Evolutionary conservation across 305 asterid genomes (phyloP), one percentile per base, ranked within the genome.

Genomic region (Fraxinus baroniana): DNA sequence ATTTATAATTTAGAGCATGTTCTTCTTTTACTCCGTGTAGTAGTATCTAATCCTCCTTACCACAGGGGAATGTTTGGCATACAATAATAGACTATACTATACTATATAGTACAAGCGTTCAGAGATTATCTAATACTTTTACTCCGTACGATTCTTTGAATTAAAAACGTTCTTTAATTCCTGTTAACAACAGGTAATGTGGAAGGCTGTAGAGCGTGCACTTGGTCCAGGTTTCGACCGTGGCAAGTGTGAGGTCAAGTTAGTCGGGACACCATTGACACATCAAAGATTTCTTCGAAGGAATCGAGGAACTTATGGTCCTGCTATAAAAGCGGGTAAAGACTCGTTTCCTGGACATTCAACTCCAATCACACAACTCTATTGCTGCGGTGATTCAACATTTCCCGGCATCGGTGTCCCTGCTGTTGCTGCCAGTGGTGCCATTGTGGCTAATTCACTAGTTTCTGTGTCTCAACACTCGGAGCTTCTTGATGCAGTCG

Each of bases 341-440:
- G 91, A 82, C 76, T 83, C 97, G 2, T 95, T 95, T 80, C 98
- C 97, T 0, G 97, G 95, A 49, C 97, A 95, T 83, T 87, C 97
- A 6, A 91, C 97, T 62, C 97, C 98, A 32, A 84, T 95, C 62
- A 77, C 92, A 1, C 89, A 88, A 72, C 98, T 95, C 77, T 84
- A 84, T 9, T 92, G 98, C 85, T 95, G 99, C 60, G 99, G 99
- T 57, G 99, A 95, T 87, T 95, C 99, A 17, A 95, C 98, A 78
- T 95, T 95, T 77, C 99, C 99, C 0, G 99, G 99, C 18, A 95
- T 95, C 0, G 98, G 99, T 28, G 98, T 95, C n/a, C 99, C 99
- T 79, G 99, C 99, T 12, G 99, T 95, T 85, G 99, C 99, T 28
- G 98, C 99, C 46, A 94, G 99, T 87, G 99, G 99, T 60, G 98